Base-by-base conservation (phyloP, 805 yeast species). In the Ogataea trehalophila region DNA sequence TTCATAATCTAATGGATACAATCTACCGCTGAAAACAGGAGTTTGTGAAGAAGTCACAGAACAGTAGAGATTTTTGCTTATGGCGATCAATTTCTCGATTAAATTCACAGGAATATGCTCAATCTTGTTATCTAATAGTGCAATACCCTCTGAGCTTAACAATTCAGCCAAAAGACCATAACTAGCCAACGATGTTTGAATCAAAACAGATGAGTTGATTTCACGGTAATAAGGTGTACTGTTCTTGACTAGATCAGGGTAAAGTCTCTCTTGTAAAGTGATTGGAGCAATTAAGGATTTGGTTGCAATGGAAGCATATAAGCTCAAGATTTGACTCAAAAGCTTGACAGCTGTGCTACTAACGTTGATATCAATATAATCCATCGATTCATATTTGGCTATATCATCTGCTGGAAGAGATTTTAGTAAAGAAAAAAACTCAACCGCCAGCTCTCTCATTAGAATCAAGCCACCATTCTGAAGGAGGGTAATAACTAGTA, bases 391-490 rank as follows among this genome's bases (percentile, higher is more conserved):
- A 47, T 45, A 55, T 37, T 53, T 48, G 14, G 52, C 36, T 35
- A 58, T 44, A 15, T 55, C 54, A 26, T 50, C 45, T 26, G 42
- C 13, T 48, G 58, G 38, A 51, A 55, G 46, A 18, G 48, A 16
- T 31, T 49, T 63, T 56, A 73, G 38, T 45, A 51, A 4, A 22
- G 47, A 31, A 48, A 53, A 40, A 55, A 66, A 55, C 37, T 51
- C 48, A 15, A 54, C 34, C 1, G 62, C 58, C 9, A 60, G 41
- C 4, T 66, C 61, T 37, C 63, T 64, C 40, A 74, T 57, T 5
- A 52, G 55, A 3, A 63, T 56, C 46, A 73, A 74, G 4, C 82
- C 81, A 8, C 75, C 77, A 38, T 67, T 59, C 55, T 81, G 83
- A 47, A 81, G 66, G 40, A 82, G 72, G n/a, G 75, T 59, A 22